Base-by-base conservation (phyloP, 371 early-diverging fungal genomes). In the Actinomucor elegans region DNA sequence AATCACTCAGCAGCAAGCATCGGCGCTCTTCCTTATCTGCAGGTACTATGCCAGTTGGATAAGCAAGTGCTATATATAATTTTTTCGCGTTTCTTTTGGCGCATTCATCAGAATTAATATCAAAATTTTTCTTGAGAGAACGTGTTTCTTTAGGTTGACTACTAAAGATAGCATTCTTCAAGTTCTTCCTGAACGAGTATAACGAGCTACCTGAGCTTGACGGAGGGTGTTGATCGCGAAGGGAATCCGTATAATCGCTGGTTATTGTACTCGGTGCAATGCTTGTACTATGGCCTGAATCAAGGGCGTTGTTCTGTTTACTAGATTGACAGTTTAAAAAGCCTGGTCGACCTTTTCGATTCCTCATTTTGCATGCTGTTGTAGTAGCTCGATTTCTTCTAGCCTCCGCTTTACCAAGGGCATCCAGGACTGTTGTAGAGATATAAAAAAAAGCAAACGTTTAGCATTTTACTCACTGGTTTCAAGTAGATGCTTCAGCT, bases 1-100 rank as follows among this genome's bases (percentile, higher is more conserved):
- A 79, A 41, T 82, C 81, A 9, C 74, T 61, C 1, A 80, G 54
- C 1, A 64, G 54, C 18, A 79, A 52, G 21, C 57, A 52, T 1
- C 51, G 55, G 10, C 62, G 59, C n/a, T 31, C 59, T 31, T 54
- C 61, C 14, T 42, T 42, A 24, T 56, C 59, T 18, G 49, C 59
- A 15, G 49, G 37, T 35, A 48, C 27, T n/a, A 27, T 21, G 4
- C 54, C 54, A 18, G 55, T 27, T 1, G 65, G 69, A 41, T 55
- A 67, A 4, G 59, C 65, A 8, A 65, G 49, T 14, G 62, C 61
- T 20, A 52, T 55, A 34, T 64, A 71, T 1, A 71, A 48, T 41
- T 71, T 67, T 40, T 54, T 55, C 37, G 64, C 64, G 14, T 67
- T 64, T 35, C 59, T 67, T 37, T 58, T 56, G 15, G 64, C 64